Evolutionary conservation across 2,329 filamentous ascomycete genomes (phyloP), one percentile per base, ranked within the genome.

Genomic region (Nannizziopsis barbatae): DNA sequence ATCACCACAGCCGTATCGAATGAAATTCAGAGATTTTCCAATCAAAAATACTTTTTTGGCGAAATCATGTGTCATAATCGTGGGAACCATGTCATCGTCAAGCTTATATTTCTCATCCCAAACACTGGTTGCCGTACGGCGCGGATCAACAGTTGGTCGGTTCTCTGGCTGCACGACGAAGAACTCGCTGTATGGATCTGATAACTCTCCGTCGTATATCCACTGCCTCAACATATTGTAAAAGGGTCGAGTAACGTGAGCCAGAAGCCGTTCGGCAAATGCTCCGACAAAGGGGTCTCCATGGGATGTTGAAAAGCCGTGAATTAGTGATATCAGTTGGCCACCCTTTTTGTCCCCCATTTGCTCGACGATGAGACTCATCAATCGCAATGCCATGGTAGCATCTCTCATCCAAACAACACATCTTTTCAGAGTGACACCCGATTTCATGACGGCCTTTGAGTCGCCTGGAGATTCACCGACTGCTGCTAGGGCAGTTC

Each of bases 81-180:
- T 89, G 0, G 92, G 92, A 18, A 95, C 81, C 84, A 95, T 92
- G 42, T 78, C 75, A 50, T 84, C 76, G 57, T 86, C 82, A 35
- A 95, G 75, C 60, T 86, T 84, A 68, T 95, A 98, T 64, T 96
- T 96, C 66, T 95, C 88, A 65, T 96, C 89, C 92, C 92, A 98
- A 1, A 96, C 89, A 56, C 89, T 95, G 33, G 84, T 89, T 12
- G 86, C 84, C 40, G 70, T 68, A 45, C 69, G 65, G 32, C 71
- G 63, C 22, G 69, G 70, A 56, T 73, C 70, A 22, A 65, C 59
- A 50, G 73, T 70, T 52, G 78, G 72, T 58, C 71, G 63, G 43
- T 65, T 64, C 45, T 81, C 77, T 57, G 90, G 86, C 63, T 95
- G 87, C 15, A 81, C 81, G 15, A 98, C 89, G 59, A 98, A 96